Evolutionary conservation across 2,329 filamentous ascomycete species (phyloP).

Genomic region (Drechmeria coniospora): DNA sequence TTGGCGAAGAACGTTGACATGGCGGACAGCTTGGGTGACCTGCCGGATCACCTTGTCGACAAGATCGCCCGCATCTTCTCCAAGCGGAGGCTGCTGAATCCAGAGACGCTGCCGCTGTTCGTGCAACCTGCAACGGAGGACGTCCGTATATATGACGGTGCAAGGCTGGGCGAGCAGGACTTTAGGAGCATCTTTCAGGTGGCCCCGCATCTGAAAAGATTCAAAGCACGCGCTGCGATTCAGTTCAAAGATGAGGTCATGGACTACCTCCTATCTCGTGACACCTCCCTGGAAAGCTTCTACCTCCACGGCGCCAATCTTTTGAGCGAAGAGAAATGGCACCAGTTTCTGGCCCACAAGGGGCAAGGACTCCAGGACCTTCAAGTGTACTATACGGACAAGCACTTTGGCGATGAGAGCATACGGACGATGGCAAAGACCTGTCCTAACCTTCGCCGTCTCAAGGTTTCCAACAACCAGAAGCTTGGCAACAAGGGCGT

Average conservation of each 20-base stretch:
- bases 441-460: conserved; percentile 53
- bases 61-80: conserved; percentile 44
- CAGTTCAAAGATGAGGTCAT: conserved; percentile 80
- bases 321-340: conserved; percentile 62
- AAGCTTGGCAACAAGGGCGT: conserved; percentile 53
- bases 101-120: conserved; percentile 41
- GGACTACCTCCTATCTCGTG: conserved; percentile 62
- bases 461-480: conserved; percentile 75
- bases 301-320: conserved; percentile 78
- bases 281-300: conserved; percentile 52
- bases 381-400: conserved; percentile 73
- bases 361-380: conserved; percentile 51
- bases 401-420: conserved; percentile 59
- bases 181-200: conserved; percentile 67
- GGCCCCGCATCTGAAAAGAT: conserved; percentile 49
- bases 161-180: conserved; percentile 57
- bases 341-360: conserved; percentile 47
- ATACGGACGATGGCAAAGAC: conserved; percentile 43
- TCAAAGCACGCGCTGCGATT: conserved; percentile 72
- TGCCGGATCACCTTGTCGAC: conserved; percentile 40
- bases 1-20: conserved; percentile 46
- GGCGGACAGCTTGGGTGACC: conserved; percentile 45
- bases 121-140: conserved; percentile 33
- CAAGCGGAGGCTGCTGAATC: conserved; percentile 40
- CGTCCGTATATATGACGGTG: conserved; percentile 41